Conservation (phyloP, 768 basidiomycete genomes). For the Rhizopogon roseolus region DNA sequence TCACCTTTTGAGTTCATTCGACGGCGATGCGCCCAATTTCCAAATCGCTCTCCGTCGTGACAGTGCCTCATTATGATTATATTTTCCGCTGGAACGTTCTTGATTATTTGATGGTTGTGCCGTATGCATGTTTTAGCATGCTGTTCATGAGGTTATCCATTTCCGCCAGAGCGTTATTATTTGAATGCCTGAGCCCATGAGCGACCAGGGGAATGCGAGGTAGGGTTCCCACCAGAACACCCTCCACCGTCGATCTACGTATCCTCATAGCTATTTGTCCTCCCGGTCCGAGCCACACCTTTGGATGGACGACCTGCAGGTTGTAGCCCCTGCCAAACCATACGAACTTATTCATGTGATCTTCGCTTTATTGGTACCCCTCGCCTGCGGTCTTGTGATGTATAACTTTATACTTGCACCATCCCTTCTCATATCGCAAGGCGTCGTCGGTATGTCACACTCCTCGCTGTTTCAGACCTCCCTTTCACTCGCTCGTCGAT, state of each 20-base stretch:
- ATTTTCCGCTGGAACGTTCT: not conserved
- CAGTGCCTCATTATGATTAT: not conserved
- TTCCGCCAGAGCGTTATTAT: not conserved
- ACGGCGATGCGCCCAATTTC: not conserved
- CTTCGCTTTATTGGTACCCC: not conserved
- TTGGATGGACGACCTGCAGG: not conserved
- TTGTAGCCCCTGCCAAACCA: not conserved
- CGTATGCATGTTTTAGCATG: conserved; percentile 1
- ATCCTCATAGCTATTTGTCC: not conserved
- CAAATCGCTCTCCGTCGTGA: not conserved
- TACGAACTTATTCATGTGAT: not conserved
- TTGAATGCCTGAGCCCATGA: not conserved
- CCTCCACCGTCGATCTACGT: not conserved
- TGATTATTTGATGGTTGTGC: conserved; percentile 1
- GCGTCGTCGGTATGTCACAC: not conserved
- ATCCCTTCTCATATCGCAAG: not conserved
- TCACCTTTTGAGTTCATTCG: not conserved
- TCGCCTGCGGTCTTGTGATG: not conserved
- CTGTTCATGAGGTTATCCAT: not conserved
- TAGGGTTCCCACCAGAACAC: not conserved
- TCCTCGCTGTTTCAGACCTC: no score
- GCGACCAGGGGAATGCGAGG: not conserved
- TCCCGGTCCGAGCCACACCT: not conserved
- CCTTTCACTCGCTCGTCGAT: not conserved
- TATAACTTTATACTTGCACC: not conserved